phyloP scores from a whole-genome alignment of 2,329 filamentous ascomycete genomes.

The Sclerotinia borealis region DNA sequence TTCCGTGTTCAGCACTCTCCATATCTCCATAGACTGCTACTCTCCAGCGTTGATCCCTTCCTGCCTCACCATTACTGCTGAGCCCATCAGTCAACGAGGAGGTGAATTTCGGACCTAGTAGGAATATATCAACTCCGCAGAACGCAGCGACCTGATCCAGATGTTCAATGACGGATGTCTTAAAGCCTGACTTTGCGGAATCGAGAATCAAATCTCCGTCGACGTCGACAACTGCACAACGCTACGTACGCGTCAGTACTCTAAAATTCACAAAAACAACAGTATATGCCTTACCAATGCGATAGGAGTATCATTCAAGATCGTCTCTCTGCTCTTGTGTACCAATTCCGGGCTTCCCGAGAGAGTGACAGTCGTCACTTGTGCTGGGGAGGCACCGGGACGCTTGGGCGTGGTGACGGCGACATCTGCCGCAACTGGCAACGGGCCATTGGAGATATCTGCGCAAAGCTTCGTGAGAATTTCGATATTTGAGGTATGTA shows the following conservation, averaged over 20 bases:
- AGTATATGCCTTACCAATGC: constrained; percentile 63
- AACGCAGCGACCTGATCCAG: constrained; percentile 81
- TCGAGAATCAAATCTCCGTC: constrained; percentile 88
- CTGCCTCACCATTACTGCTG: constrained; percentile 69
- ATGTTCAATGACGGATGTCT: constrained; percentile 71
- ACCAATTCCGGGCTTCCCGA: constrained; percentile 83
- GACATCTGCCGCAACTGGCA: constrained; percentile 78
- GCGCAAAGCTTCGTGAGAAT: constrained; percentile 73
- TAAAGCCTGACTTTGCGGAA: constrained; percentile 56
- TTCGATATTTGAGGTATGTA: constrained; percentile 81
- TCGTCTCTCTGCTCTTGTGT: constrained; percentile 80
- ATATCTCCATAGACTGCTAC: constrained; percentile 94
- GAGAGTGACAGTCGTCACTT: constrained; percentile 82
- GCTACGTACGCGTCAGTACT: constrained; percentile 48
- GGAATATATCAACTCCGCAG: constrained; percentile 93
- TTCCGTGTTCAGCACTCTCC: constrained; percentile 92
- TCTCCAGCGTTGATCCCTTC: constrained; percentile 80
- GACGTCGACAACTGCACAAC: constrained; percentile 88
- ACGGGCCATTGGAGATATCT: constrained; percentile 64
- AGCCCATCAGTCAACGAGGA: constrained; percentile 65
- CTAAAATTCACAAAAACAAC: background rate
- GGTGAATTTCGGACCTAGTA: constrained; percentile 82
- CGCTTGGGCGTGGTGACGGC: constrained; percentile 74
- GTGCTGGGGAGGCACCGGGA: constrained; percentile 44
- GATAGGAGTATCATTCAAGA: constrained; percentile 87